Evolutionary conservation across 1,139 yeast genomes (phyloP).

Genomic region (Zhuliangozyma blackwelliae): DNA sequence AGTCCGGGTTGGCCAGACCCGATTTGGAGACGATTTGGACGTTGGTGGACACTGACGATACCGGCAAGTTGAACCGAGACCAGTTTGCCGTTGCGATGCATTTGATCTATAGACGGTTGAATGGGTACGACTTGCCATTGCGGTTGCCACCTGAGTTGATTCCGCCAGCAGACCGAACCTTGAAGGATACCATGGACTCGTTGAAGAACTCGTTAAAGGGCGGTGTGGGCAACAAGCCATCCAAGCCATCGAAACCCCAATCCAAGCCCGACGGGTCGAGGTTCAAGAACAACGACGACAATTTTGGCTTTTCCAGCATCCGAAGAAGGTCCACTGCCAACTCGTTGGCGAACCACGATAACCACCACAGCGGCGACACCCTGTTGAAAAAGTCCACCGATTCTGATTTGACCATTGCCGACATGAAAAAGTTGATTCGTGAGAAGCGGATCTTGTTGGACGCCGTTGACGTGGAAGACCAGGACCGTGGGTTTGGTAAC

Average conservation of each 20-base stretch:
- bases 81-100: constrained; percentile 86
- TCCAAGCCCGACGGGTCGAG: constrained; percentile 51
- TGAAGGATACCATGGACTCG: constrained; percentile 42
- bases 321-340: constrained; percentile 29
- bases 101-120: constrained; percentile 67
- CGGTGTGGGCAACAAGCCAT: constrained; percentile 28
- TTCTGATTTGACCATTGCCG: constrained; percentile 37
- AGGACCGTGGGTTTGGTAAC: constrained; percentile 18
- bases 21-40: constrained; percentile 93
- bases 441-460: constrained; percentile 69
- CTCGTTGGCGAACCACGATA: neutral
- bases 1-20: constrained; percentile 80
- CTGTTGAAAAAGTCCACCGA: constrained; percentile 22
- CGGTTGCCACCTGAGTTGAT: constrained; percentile 68
- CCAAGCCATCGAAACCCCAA: constrained; percentile 13
- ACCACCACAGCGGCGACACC: constrained; percentile 9
- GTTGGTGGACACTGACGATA: constrained; percentile 63
- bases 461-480: constrained; percentile 70
- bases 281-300: constrained; percentile 65
- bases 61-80: constrained; percentile 70
- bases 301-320: constrained; percentile 63
- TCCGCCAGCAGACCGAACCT: constrained; percentile 73
- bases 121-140: constrained; percentile 70
- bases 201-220: constrained; percentile 43
- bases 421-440: constrained; percentile 57